These are phyloP conservation scores for Litsea cubeba DNA, from an alignment of 164 flowering plant species.

Conservation along the genomic window DNA sequence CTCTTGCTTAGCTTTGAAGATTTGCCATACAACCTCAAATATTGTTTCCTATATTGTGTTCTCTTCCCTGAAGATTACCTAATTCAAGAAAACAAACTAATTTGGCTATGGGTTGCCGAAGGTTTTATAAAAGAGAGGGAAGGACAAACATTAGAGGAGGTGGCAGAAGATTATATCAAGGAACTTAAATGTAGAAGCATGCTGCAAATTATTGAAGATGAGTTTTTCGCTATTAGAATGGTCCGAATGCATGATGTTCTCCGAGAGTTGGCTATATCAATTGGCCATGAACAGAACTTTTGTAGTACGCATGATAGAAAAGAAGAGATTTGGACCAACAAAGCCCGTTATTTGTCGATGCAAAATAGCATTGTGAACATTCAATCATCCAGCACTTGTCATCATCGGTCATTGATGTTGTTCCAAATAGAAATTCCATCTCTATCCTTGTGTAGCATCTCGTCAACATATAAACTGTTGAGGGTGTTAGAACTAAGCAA, in stretches of 20 bases:
- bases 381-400: not conserved
- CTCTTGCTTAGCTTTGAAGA: constrained; percentile 44
- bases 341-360: constrained; percentile 4
- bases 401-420: not conserved
- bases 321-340: not conserved
- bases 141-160: constrained; percentile 26
- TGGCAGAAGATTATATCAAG: constrained; percentile 38
- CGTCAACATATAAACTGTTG: not conserved
- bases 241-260: too few species aligned
- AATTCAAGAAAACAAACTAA: constrained; percentile 25
- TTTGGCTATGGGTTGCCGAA: constrained; percentile 51
- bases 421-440: not conserved
- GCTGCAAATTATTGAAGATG: constrained; percentile 26
- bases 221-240: too few species aligned
- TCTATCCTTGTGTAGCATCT: not conserved
- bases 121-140: constrained; percentile 33
- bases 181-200: constrained; percentile 38
- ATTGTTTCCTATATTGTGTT: constrained; percentile 41
- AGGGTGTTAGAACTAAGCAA: not conserved
- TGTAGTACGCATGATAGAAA: not conserved
- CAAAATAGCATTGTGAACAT: not conserved
- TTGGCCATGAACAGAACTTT: not conserved
- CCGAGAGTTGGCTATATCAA: not conserved
- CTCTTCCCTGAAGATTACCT: constrained; percentile 42
- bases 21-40: constrained; percentile 38